phyloP scores from a whole-genome alignment of 306 rosid species.

The Gleditsia sinensis region DNA sequence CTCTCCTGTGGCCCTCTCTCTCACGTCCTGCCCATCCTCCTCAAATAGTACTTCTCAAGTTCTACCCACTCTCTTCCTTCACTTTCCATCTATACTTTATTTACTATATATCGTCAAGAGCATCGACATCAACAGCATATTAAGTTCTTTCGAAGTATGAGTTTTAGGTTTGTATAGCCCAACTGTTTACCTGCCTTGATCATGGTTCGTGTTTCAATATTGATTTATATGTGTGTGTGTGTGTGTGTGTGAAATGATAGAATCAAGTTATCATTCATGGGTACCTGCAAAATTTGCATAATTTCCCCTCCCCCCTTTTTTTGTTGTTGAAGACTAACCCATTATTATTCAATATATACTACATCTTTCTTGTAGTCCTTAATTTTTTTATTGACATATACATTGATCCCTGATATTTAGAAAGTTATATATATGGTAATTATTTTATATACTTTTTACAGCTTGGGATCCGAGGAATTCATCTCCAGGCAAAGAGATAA shows the following conservation, averaged over 20 bases:
- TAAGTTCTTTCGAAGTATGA: conserved; percentile 50
- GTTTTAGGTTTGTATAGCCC: conserved; percentile 44
- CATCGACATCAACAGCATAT: conserved; percentile 9
- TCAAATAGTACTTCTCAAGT: conserved; percentile 46
- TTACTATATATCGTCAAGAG: conserved; percentile 20
- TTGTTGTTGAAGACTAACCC: background rate
- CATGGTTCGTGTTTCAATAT: background rate
- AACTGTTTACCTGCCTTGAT: background rate
- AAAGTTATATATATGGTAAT: conserved; percentile 29
- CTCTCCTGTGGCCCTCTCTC: conserved; percentile 43
- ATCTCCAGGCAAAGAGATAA: conserved; percentile 35
- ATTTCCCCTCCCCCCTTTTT: conserved; percentile 15
- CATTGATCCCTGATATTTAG: conserved; percentile 19
- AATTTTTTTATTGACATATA: background rate
- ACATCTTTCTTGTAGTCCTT: background rate
- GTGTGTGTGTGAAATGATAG: conserved; percentile 8
- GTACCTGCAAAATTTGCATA: conserved; percentile 37
- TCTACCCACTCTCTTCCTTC: background rate
- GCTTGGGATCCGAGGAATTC: conserved; percentile 60
- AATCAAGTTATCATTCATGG: conserved; percentile 35
- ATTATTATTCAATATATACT: background rate
- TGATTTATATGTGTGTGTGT: no score
- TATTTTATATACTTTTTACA: conserved; percentile 41
- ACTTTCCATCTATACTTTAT: conserved; percentile 31
- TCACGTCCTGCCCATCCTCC: conserved; percentile 36